Conservation (phyloP, 208 protist genomes). For the Wallacemonas rigidus region DNA sequence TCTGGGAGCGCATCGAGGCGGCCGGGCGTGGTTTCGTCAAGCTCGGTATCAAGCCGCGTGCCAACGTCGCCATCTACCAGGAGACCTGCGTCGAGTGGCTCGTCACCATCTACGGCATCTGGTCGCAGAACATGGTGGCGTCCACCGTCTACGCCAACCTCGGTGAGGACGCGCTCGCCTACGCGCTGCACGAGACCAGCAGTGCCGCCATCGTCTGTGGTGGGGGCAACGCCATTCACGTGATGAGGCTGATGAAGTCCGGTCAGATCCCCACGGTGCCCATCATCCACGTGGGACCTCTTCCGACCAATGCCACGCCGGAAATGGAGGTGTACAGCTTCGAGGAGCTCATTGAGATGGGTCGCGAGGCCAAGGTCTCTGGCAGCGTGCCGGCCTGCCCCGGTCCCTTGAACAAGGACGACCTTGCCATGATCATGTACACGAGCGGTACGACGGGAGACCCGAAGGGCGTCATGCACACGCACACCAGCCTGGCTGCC, state of each 20-base stretch:
- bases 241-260: conserved; percentile 38
- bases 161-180: conserved; percentile 60
- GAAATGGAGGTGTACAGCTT: conserved; percentile 20
- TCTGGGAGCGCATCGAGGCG: conserved; percentile 30
- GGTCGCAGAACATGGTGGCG: conserved; percentile 33
- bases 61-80: conserved; percentile 39
- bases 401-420: not conserved
- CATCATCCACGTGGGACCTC: conserved; percentile 19
- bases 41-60: conserved; percentile 24
- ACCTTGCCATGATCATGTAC: conserved; percentile 68
- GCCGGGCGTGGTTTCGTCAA: conserved; percentile 36
- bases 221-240: conserved; percentile 44
- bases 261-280: not conserved
- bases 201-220: conserved; percentile 58
- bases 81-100: conserved; percentile 56
- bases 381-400: conserved; percentile 16
- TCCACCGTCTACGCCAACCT: conserved; percentile 78
- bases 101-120: conserved; percentile 39
- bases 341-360: conserved; percentile 20
- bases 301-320: conserved; percentile 30
- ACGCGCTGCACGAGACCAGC: conserved; percentile 53
- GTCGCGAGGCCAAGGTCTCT: conserved; percentile 32
- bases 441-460: conserved; percentile 90
- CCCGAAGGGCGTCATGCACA: conserved; percentile 90
- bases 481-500: conserved; percentile 57